phyloP scores from a whole-genome alignment of 345 rosid species.

The Camelina laxa region DNA sequence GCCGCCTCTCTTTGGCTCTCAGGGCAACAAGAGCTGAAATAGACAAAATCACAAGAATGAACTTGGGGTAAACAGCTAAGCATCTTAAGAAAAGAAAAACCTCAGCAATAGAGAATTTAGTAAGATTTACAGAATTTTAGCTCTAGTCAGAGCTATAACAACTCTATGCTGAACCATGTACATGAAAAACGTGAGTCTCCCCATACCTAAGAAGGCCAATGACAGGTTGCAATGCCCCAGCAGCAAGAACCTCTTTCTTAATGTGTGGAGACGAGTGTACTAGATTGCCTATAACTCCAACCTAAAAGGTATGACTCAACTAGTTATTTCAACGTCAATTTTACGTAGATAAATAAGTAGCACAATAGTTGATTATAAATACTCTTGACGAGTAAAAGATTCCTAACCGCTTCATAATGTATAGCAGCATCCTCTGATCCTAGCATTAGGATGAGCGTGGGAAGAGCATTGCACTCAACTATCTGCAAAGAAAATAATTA shows the following conservation, averaged over 20 bases:
- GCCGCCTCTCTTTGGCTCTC: conserved; percentile 99
- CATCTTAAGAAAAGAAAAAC: conserved; percentile 12
- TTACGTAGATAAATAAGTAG: conserved; percentile 11
- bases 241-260: conserved; percentile 92
- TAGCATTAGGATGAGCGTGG: conserved; percentile 91
- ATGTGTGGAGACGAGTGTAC: conserved; percentile 97
- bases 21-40: conserved; percentile 86
- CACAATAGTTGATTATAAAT: conserved; percentile 10
- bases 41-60: conserved; percentile 27
- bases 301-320: conserved; percentile 50
- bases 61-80: conserved; percentile 9
- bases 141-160: not conserved
- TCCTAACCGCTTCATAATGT: conserved; percentile 96
- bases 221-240: conserved; percentile 97
- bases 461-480: conserved; percentile 92
- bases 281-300: conserved; percentile 93
- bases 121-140: conserved; percentile 12
- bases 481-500: conserved; percentile 58
- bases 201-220: conserved; percentile 85
- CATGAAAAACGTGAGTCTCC: conserved; percentile 1
- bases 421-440: conserved; percentile 97
- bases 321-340: conserved; percentile 26
- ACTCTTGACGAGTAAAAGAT: conserved; percentile 1
- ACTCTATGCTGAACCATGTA: conserved; percentile 6
- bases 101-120: conserved; percentile 10